Evolutionary conservation across 1,284 basidiomycete genomes (phyloP), one percentile per base, ranked within the genome.

Genomic region (Malassezia dermatis): DNA sequence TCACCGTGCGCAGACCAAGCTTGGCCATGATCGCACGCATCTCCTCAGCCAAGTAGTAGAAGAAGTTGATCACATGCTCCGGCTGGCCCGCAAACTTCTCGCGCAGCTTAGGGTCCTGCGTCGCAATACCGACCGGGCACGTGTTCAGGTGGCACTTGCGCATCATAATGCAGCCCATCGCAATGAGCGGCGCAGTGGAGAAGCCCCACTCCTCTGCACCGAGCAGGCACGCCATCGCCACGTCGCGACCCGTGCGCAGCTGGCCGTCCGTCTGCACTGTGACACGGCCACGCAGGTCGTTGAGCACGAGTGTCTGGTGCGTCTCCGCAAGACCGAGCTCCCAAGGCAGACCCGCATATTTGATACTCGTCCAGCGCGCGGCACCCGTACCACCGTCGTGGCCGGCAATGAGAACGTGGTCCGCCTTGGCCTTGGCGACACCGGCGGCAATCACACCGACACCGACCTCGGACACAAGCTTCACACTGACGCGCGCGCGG

Each of bases 331-430:
- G 65, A 58, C 69, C 69, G 11, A 71, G 63, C 59, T 71, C 69
- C 66, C 67, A 71, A 13, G 69, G 69, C n/a, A 65, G 61, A 62
- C 69, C 69, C 31, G 69, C 67, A 51, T 71, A 66, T 59, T 69
- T 69, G 65, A 71, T 69, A 47, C 64, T 62, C 10, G 69, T 68
- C 69, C 69, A 71, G 51, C 66, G 62, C 35, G 69, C 62, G 26
- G 69, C 67, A 61, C 69, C 67, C 43, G 69, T 71, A 65, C 69
- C 67, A 63, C 69, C 69, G 47, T 69, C 69, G 56, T 71, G 69
- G 50, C 69, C 69, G 5, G 69, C 62, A 55, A 71, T 65, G 37
- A 69, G 57, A 23, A 71, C 64, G 61, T 71, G 69, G 58, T 71
- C 67, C 17, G 67, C 69, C 65, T 69, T 69, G 48, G 67, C 69